Evolutionary conservation across 371 early-diverging fungal species (phyloP), one percentile per base, ranked within the genome.

Genomic region (Mortierella sp.): DNA sequence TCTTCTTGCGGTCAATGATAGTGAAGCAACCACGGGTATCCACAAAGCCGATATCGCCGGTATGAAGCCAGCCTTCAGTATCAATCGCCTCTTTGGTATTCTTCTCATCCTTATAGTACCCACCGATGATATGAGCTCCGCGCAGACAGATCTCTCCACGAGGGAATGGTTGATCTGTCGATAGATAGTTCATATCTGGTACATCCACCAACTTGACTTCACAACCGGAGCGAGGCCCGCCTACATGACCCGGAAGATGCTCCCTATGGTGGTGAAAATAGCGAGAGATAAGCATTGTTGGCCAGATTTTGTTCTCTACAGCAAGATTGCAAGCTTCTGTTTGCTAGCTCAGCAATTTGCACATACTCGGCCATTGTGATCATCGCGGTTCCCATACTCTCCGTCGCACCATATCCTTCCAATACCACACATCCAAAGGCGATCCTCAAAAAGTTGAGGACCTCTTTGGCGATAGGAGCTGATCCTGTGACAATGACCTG

Each of bases 1-100:
- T 95, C 86, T 99, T 99, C 73, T 94, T 93, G 53, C 99, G 89
- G 79, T 99, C 99, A 68, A 98, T 89, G 58, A 99, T 94, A 5
- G 80, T 79, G 21, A 95, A 58, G 19, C 94, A 90, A 48, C 93
- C 94, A 41, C 90, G 84, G 19, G 82, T 69, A 65, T 92, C 90
- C 64, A 96, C 72, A 71, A 82, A 81, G 27, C 93, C 97, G 78
- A 99, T 91, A 78, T 99, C 99, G 19, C 87, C 88, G 6, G 98
- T 96, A 54, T 88, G 86, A 27, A 93, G 78, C 99, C 99, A 99
- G 0, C 95, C 96, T 34, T 96, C 96, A 0, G 82, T 69, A 51
- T 89, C 89, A 27, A 96, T 64, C 0, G 90, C 71, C 67, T 95
- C 94, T 11, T 68, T 79, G 0, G 98, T 99, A 64, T 92, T 90